These are phyloP conservation scores for Pleurotus sapidus DNA, from an alignment of 768 basidiomycete genomes.

Conservation along the genomic window DNA sequence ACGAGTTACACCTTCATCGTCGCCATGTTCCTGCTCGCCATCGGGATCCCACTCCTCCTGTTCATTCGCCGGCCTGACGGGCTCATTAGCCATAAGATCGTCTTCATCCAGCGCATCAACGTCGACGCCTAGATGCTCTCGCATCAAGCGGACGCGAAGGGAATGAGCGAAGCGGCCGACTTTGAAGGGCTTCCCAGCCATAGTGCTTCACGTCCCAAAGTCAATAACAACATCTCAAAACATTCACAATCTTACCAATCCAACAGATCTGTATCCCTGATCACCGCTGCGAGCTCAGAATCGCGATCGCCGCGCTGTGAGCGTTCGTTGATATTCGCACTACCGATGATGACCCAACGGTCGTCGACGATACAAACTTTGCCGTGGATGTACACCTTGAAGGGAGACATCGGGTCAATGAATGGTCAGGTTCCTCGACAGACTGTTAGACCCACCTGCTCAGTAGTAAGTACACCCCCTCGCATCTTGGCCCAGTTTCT, in stretches of 20 bases:
- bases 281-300: slow-evolving; percentile 90
- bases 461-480: slow-evolving; percentile 80
- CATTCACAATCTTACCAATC: slow-evolving; percentile 57
- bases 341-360: slow-evolving; percentile 89
- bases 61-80: slow-evolving; percentile 45
- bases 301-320: slow-evolving; percentile 95
- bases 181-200: slow-evolving; percentile 93
- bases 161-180: slow-evolving; percentile 97
- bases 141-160: slow-evolving; percentile 90
- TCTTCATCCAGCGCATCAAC: slow-evolving; percentile 86
- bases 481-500: slow-evolving; percentile 93
- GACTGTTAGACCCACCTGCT: slow-evolving; percentile 54
- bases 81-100: slow-evolving; percentile 55
- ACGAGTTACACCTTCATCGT: slow-evolving; percentile 35
- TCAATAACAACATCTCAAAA: background rate
- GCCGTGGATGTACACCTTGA: slow-evolving; percentile 87
- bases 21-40: slow-evolving; percentile 54
- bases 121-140: slow-evolving; percentile 94
- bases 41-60: slow-evolving; percentile 75
- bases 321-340: slow-evolving; percentile 97
- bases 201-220: slow-evolving; percentile 49
- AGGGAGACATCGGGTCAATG: slow-evolving; percentile 10
- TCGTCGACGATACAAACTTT: slow-evolving; percentile 94
- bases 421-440: background rate
- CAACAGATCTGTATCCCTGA: slow-evolving; percentile 97